Conservation (phyloP, 163 green algal genomes). For the Chlamydomonas reinhardtii region DNA sequence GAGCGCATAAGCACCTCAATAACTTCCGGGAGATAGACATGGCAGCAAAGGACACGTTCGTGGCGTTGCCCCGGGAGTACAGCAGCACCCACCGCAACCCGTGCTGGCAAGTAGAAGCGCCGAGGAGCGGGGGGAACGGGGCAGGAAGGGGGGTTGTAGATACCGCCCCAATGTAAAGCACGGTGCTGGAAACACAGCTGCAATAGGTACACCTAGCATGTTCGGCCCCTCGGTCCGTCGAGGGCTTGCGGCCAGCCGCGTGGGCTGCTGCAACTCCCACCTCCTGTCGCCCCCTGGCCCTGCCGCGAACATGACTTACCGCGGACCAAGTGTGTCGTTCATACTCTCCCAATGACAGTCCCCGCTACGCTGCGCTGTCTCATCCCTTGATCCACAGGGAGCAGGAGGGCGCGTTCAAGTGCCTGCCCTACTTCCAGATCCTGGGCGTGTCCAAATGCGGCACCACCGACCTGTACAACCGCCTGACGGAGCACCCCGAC, state of each 20-base stretch:
- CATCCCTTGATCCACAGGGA: slow-evolving; percentile 2
- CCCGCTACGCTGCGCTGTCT: no score
- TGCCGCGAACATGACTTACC: no score
- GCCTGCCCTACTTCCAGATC: slow-evolving; percentile 75
- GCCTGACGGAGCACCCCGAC: slow-evolving; percentile 62
- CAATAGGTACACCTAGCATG: no score
- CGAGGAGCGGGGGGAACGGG: neutral
- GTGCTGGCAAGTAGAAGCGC: slow-evolving; percentile 51
- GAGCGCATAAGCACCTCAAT: slow-evolving; percentile 20
- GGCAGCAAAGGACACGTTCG: slow-evolving; percentile 54
- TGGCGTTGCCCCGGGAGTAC: slow-evolving; percentile 49
- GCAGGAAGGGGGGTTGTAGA: neutral
- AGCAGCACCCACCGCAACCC: slow-evolving; percentile 54
- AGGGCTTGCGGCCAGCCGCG: no score
- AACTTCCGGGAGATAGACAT: slow-evolving; percentile 29
- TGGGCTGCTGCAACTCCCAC: no score
- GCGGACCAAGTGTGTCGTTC: no score
- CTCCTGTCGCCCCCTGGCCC: no score
- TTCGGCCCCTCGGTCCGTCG: no score
- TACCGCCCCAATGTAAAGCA: no score
- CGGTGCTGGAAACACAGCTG: no score
- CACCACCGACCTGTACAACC: slow-evolving; percentile 74
- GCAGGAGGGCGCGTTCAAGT: slow-evolving; percentile 44
- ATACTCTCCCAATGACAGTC: no score
- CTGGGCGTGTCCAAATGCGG: slow-evolving; percentile 77